Conservation (phyloP, 176 grass and related monocot genomes). For the Phoenix dactylifera region DNA sequence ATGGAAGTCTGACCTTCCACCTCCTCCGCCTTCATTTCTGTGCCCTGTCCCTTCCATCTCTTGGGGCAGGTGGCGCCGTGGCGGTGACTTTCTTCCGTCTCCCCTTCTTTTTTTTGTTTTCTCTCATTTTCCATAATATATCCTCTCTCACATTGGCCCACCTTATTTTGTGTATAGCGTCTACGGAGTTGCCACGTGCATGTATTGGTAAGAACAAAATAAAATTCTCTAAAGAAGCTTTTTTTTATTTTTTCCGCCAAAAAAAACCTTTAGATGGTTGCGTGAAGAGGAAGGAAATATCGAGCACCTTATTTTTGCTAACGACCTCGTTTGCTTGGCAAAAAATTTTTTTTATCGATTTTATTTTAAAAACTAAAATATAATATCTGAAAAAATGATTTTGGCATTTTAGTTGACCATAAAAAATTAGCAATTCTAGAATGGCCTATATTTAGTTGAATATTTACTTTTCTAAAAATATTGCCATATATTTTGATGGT, state of each 20-base stretch:
- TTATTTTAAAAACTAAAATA: no score
- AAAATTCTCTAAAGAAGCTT: constrained; percentile 10
- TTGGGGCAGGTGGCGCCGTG: neutral
- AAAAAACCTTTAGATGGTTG: no score
- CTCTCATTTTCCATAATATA: neutral
- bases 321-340: no score
- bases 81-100: neutral
- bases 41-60: constrained; percentile 20
- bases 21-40: constrained; percentile 40
- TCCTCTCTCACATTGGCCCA: no score
- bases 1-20: constrained; percentile 23
- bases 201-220: constrained; percentile 13
- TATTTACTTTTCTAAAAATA: no score
- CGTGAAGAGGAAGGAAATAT: no score
- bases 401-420: no score
- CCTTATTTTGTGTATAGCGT: neutral
- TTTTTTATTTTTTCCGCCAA: constrained; percentile 5
- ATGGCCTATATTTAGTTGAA: no score
- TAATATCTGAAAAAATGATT: no score
- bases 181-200: neutral
- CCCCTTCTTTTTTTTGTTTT: constrained; percentile 1
- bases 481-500: no score
- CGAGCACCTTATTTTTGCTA: neutral
- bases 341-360: no score
- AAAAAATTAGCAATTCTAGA: no score